Evolutionary conservation across 2,329 filamentous ascomycete genomes (phyloP).

Genomic region (Didymellaceae sp.): DNA sequence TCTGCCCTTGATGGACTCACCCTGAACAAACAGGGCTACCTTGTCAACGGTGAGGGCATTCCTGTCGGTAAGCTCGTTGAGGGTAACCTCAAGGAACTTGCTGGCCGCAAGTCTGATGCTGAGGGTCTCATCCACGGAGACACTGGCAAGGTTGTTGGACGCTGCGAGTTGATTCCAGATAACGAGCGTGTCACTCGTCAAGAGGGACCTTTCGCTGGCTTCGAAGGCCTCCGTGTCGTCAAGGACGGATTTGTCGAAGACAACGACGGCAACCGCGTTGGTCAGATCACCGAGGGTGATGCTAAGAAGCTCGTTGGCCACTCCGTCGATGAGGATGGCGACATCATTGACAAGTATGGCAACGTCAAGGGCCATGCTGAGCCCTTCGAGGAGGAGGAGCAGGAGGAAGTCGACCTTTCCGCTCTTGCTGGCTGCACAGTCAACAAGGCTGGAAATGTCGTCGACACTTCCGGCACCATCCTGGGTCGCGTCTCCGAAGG

Average conservation of each 20-base stretch:
- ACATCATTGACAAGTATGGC: conserved; percentile 78
- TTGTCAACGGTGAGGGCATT: conserved; percentile 60
- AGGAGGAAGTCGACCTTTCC: conserved; percentile 61
- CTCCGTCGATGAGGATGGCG: conserved; percentile 79
- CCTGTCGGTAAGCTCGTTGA: conserved; percentile 64
- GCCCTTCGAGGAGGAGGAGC: conserved; percentile 60
- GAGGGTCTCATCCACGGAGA: conserved; percentile 64
- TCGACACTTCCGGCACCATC: conserved; percentile 65
- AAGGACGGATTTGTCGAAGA: conserved; percentile 78
- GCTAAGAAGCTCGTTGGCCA: conserved; percentile 75
- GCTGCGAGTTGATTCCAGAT: conserved; percentile 64
- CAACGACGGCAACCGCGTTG: conserved; percentile 78
- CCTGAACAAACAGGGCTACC: conserved; percentile 65
- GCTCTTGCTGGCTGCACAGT: conserved; percentile 66
- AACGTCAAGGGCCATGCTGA: conserved; percentile 66
- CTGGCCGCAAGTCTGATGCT: conserved; percentile 62
- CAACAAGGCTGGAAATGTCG: conserved; percentile 69
- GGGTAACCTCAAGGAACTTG: conserved; percentile 62
- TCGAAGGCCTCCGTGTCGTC: conserved; percentile 68
- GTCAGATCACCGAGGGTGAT: conserved; percentile 73
- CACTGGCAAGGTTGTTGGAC: conserved; percentile 62
- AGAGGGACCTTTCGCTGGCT: conserved; percentile 73
- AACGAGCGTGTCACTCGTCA: conserved; percentile 62
- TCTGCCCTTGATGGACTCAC: conserved; percentile 61
- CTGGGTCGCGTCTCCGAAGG: conserved; percentile 65